Percentiles rank a stretch among this genome's conserved stretches.
phyloP scores from a whole-genome alignment of 2,329 filamentous ascomycete genomes.

The Paracamarosporium sp. region DNA sequence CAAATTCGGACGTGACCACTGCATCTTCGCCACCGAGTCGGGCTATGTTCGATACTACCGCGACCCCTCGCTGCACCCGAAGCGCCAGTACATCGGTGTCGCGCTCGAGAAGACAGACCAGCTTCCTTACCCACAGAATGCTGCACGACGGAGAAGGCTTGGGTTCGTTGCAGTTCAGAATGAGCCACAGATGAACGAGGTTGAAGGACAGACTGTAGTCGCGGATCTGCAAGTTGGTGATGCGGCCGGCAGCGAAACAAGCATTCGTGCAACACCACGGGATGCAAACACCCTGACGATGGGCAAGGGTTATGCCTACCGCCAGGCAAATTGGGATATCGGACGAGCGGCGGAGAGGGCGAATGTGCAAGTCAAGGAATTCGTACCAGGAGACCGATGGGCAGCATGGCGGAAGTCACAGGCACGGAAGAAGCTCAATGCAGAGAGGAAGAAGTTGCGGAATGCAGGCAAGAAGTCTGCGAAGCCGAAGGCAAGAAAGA shows the following conservation, averaged over 20 bases:
- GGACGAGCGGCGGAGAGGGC: slow-evolving; percentile 67
- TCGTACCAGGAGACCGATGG: slow-evolving; percentile 66
- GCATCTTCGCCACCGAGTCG: slow-evolving; percentile 82
- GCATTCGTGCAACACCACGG: slow-evolving; percentile 29
- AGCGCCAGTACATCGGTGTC: slow-evolving; percentile 93
- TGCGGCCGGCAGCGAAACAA: slow-evolving; percentile 21
- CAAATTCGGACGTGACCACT: slow-evolving; percentile 94
- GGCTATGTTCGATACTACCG: slow-evolving; percentile 98
- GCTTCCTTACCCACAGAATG: slow-evolving; percentile 78
- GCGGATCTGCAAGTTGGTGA: slow-evolving; percentile 27
- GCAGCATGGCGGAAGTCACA: slow-evolving; percentile 69
- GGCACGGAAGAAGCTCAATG: slow-evolving; percentile 58
- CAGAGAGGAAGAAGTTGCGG: slow-evolving; percentile 63
- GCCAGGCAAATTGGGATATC: slow-evolving; percentile 73
- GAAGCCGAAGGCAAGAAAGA: slow-evolving; percentile 37
- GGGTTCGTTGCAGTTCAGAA: slow-evolving; percentile 68
- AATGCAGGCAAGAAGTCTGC: slow-evolving; percentile 48
- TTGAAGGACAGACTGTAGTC: slow-evolving; percentile 26
- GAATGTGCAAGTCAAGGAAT: slow-evolving; percentile 62
- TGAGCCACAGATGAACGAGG: slow-evolving; percentile 32
- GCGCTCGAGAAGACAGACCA: slow-evolving; percentile 82
- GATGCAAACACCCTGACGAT: slow-evolving; percentile 33
- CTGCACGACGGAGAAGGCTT: slow-evolving; percentile 75
- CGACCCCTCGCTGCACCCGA: slow-evolving; percentile 81
- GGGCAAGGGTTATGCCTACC: slow-evolving; percentile 66